phyloP scores from a whole-genome alignment of 805 yeast species.

The Candida glaebosa region DNA sequence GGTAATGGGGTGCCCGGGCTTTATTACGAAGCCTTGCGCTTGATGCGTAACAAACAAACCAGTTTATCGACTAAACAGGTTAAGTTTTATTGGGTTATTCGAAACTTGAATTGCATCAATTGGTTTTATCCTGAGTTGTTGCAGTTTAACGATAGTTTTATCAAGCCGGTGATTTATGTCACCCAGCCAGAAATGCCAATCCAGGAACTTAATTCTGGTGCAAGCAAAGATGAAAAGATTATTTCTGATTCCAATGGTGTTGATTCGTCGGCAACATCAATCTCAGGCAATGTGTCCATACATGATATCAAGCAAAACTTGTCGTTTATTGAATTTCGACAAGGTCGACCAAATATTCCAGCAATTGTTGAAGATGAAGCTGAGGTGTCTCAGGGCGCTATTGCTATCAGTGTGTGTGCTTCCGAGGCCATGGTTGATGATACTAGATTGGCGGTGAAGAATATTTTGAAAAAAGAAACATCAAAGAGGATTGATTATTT shows the following conservation, averaged over 20 bases:
- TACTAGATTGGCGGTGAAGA: conserved; percentile 20
- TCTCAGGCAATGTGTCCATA: not conserved
- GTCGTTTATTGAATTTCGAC: conserved; percentile 21
- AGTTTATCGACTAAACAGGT: conserved; percentile 12
- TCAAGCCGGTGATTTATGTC: conserved; percentile 26
- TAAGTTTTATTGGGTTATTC: conserved; percentile 62
- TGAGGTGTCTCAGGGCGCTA: conserved; percentile 26
- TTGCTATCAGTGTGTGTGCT: conserved; percentile 48
- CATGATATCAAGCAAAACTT: conserved; percentile 1
- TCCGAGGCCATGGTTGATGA: conserved; percentile 39
- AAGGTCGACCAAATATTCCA: conserved; percentile 39
- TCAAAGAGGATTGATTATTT: conserved; percentile 29
- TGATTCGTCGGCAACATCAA: not conserved
- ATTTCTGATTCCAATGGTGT: not conserved
- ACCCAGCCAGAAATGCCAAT: conserved; percentile 19
- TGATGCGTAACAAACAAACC: conserved; percentile 14
- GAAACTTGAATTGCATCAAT: conserved; percentile 45
- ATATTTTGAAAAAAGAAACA: conserved; percentile 18
- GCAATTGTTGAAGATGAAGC: conserved; percentile 34
- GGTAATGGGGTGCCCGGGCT: conserved; percentile 73
- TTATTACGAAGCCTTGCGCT: conserved; percentile 34
- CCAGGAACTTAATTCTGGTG: not conserved
- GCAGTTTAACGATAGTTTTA: conserved; percentile 18
- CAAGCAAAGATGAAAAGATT: not conserved
- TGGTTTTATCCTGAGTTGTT: conserved; percentile 46